These are phyloP conservation scores for Maudiozyma bulderi DNA, from an alignment of 805 yeast genomes.

Conservation along the genomic window DNA sequence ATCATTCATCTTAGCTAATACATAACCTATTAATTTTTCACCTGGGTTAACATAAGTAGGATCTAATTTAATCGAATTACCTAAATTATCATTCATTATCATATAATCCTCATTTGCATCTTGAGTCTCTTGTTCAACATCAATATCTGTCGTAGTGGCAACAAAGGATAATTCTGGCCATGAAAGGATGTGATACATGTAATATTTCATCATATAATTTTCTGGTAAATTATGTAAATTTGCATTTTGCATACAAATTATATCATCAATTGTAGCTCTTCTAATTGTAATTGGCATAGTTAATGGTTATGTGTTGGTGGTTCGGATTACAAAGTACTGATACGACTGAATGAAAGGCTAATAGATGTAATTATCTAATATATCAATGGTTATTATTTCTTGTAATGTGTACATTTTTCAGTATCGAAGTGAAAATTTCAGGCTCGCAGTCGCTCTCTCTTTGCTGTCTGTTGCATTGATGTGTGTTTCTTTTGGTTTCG, in stretches of 20 bases:
- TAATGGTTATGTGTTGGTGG: not conserved
- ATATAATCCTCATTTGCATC: constrained; percentile 21
- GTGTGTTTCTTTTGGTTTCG: no score
- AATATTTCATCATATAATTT: constrained; percentile 84
- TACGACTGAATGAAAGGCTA: no score
- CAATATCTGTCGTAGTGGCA: constrained; percentile 62
- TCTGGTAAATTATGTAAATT: constrained; percentile 89
- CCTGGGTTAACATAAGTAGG: constrained; percentile 54
- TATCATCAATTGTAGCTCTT: constrained; percentile 75
- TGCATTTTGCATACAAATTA: constrained; percentile 94
- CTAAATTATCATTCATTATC: constrained; percentile 14
- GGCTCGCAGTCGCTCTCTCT: no score
- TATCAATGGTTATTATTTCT: not conserved
- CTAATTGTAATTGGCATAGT: constrained; percentile 79
- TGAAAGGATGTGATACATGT: constrained; percentile 83
- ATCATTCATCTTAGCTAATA: constrained; percentile 92
- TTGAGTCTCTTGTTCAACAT: constrained; percentile 3
- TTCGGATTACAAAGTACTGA: not conserved
- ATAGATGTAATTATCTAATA: no score
- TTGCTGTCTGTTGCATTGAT: no score
- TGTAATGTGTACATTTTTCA: no score
- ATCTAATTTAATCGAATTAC: constrained; percentile 38
- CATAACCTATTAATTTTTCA: constrained; percentile 91
- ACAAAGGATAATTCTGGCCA: constrained; percentile 98
- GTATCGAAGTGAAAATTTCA: no score